Evolutionary conservation across 1,284 basidiomycete genomes (phyloP), one percentile per base, ranked within the genome.

Genomic region (Sporisorium reilianum): DNA sequence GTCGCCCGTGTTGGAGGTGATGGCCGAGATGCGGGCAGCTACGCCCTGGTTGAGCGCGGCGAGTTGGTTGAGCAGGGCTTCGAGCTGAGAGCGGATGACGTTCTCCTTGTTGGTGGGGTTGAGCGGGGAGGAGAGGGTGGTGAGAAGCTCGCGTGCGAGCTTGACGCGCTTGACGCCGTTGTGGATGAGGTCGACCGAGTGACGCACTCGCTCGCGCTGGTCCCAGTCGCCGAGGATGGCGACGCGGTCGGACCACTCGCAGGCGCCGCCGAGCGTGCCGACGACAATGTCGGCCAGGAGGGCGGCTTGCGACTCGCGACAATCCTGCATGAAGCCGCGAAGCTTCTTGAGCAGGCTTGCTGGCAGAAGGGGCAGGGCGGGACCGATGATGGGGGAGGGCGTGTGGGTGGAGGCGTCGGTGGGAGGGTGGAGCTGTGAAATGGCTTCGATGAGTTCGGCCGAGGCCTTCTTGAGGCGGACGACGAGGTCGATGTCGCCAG

Each of bases 181-280:
- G n/a, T 60, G 65, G 12, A 84, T 66, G 57, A 80, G 71, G 16
- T 62, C 55, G 28, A 73, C 69, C 10, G 81, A 76, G 38, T 67
- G 70, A 16, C 63, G 64, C 6, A 84, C 76, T 8, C 83, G 73
- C 52, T 77, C 64, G 5, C 64, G 61, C n/a, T 75, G 66, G 23
- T 83, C 77, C 64, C 68, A 77, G n/a, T 83, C 76, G 44, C 76
- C 59, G 12, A 84, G 75, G 45, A 84, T 68, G 34, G 63, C 57
- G 14, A 84, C 67, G 22, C 83, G 77, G n/a, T 80, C 75, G 6
- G 75, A 63, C 83, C 83, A 84, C 32, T 72, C 76, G 61, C 82
- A 83, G 8, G 83, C 77, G 40, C 83, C 83, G 9, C 83, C 83
- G 22, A 84, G 69, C 1, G 78, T 75, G 20, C 83, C 83, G 14